Base-by-base conservation (phyloP, 148 eudicot species). In the Limonium bicolor region DNA sequence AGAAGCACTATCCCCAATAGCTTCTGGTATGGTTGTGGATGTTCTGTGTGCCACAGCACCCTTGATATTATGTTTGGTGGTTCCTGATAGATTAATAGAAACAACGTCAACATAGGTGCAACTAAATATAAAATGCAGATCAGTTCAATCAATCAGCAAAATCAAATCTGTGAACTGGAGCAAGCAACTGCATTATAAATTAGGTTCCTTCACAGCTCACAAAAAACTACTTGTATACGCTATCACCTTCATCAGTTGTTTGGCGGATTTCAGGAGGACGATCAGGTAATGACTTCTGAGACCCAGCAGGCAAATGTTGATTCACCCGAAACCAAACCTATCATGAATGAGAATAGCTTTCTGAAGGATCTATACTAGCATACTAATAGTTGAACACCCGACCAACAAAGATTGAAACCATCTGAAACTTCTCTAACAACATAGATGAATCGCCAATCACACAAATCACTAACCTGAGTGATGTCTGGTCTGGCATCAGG, bases 251-350 rank as follows among this genome's bases (percentile, higher is more conserved):
- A 44, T 23, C 59, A 46, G 61, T 58, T 43, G 64, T 48, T 49
- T 73, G 82, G 36, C 41, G 60, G 81, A 77, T 68, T 41, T 78
- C 94, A 1, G 85, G 94, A 21, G 94, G 86, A 54, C 71, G 69
- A 45, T 92, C 94, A 55, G 99, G 99, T 51, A 92, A 70, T 6
- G 95, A 73, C 72, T 78, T 85, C 60, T 81, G 95, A 38, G 61
- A 38, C 20, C 61, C 94, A 27, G 57, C 80, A 24, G 99, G 94
- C 42, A 92, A 65, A n/a, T 72, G 76, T 56, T 66, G 74, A 63
- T 85, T 92, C 55, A 81, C 95, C 57, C 88, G 95, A 71, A 92
- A 85, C 99, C 99, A 92, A 9, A 92, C 81, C 99, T 92, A 74
- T 40, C 41, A 60, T 38, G 20, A 36, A n/a, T n/a, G 31, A 56